Base-by-base conservation (phyloP, 176 grass and related monocot species). In the Neostapfia colusana region DNA sequence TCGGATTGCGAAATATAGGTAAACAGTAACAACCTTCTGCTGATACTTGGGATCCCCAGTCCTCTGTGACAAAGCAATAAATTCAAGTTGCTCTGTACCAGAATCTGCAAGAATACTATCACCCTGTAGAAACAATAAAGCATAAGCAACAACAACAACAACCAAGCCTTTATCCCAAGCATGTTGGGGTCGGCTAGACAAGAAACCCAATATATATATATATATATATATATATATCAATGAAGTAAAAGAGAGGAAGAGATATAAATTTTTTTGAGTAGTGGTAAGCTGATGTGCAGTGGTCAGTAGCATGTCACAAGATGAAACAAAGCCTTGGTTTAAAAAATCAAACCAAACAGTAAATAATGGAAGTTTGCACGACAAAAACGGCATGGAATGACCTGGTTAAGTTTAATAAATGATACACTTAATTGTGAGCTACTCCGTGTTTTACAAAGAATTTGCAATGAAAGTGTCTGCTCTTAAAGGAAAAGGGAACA, bases 41-140 rank as follows among this genome's bases (percentile, higher is more conserved):
- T 93, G 89, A 80, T 99, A 95, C 75, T 95, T 95, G 18, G 89
- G 81, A 77, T 99, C 87, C 69, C 96, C 92, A 0, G 96, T 95
- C 82, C 96, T 92, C 71, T 95, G 89, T 50, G 96, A 99, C 66
- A 95, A 76, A 85, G 96, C 92, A 84, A 99, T 99, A 75, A 99
- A 89, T 83, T 99, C 96, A 82, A 99, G 92, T 65, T 99, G 89
- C 72, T 99, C 96, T 0, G 92, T 95, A 40, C 92, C 96, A 85
- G 96, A 99, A 90, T 99, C 96, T 81, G 92, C 92, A 72, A 99
- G 74, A 82, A 99, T 87, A 73, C 96, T 92, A 69, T 89, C 71
- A 77, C 92, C 96, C 96, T 99, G 86, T 24, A 82, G 60, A 80
- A 82, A 81, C 4, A 67, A 77, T 23, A 78, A 63, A 48, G 21